Base-by-base conservation (phyloP, 768 basidiomycete species). In the Ephemerocybe angulata region DNA sequence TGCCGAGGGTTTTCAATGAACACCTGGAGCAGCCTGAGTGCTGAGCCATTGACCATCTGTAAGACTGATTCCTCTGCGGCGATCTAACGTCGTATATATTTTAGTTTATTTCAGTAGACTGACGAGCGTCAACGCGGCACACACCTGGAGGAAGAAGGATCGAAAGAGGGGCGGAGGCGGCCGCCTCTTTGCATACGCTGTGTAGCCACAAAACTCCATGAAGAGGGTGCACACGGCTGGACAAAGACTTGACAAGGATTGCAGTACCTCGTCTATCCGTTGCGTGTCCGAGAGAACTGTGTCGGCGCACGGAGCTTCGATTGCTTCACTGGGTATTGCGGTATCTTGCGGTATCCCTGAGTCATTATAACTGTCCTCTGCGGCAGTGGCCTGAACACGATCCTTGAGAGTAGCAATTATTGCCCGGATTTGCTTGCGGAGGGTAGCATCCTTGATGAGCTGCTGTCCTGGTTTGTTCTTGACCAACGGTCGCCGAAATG, bases 401-500 rank as follows among this genome's bases (percentile, higher is more conserved):
- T 8, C 17, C 15, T 8, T 41, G 38, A n/a, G 7, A n/a, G 15
- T 19, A 7, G 15, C n/a, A 13, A 41, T 17, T 6, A 41, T 19
- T 4, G 5, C 7, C 5, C 38, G 38, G 7, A 41, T 4, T 5
- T n/a, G 38, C 38, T 41, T 41, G 7, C 38, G 6, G n/a, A 41
- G 25, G 3, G 4, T 27, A 17, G 15, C 29, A 28, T 10, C 38
- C 50, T 4, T 58, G 25, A 28, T 51, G 13, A 41, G 56, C 37
- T 40, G 25, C 41, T 28, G 40, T 22, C 31, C 6, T 40, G 31
- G 28, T 54, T 57, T 0, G 28, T 28, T 4, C 42, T 38, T 15
- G 68, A 62, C 10, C 50, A 19, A 0, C 48, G 28, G 30, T 59
- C 48, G 1, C 60, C 19, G 1, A 54, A 54, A n/a, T n/a, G 40